Evolutionary conservation across 2,329 filamentous ascomycete genomes (phyloP).

Genomic region (Periconia digitata): DNA sequence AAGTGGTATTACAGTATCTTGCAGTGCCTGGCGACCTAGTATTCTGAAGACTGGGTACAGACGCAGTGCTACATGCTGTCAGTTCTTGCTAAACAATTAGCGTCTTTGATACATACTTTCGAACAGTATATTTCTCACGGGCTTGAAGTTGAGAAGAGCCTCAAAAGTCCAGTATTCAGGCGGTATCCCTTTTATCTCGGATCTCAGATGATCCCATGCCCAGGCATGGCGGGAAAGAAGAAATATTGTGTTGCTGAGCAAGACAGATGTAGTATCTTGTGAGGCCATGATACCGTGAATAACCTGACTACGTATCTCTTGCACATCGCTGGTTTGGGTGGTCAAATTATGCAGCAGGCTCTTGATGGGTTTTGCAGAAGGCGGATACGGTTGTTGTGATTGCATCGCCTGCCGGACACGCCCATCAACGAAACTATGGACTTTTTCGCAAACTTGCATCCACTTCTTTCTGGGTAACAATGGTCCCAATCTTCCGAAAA

Average conservation of each 20-base stretch:
- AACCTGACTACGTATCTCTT: slow-evolving; percentile 5
- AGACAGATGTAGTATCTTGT: slow-evolving; percentile 6
- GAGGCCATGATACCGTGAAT: slow-evolving; percentile 11
- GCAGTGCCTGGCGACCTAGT: slow-evolving; percentile 9
- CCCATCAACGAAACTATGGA: too few relatives aligned
- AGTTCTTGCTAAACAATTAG: not conserved
- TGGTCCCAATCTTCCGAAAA: too few relatives aligned
- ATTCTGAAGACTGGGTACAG: slow-evolving; percentile 17
- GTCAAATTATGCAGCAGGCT: slow-evolving; percentile 9
- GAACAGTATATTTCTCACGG: slow-evolving; percentile 5
- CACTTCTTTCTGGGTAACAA: too few relatives aligned
- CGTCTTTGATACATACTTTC: not conserved
- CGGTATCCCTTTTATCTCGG: not conserved
- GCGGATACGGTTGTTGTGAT: too few relatives aligned
- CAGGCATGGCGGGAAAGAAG: slow-evolving; percentile 14
- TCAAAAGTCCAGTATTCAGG: not conserved
- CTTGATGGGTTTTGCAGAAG: not conserved
- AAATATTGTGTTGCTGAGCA: not conserved
- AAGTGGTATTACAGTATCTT: slow-evolving; percentile 16
- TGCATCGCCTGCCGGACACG: too few relatives aligned
- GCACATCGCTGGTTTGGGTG: slow-evolving; percentile 5
- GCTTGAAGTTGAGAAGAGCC: not conserved
- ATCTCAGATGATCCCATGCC: not conserved
- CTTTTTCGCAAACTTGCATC: too few relatives aligned
- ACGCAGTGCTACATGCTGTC: slow-evolving; percentile 13